Evolutionary conservation across 306 rosid genomes (phyloP), one percentile per base, ranked within the genome.

Genomic region (Vigna nakashimae): DNA sequence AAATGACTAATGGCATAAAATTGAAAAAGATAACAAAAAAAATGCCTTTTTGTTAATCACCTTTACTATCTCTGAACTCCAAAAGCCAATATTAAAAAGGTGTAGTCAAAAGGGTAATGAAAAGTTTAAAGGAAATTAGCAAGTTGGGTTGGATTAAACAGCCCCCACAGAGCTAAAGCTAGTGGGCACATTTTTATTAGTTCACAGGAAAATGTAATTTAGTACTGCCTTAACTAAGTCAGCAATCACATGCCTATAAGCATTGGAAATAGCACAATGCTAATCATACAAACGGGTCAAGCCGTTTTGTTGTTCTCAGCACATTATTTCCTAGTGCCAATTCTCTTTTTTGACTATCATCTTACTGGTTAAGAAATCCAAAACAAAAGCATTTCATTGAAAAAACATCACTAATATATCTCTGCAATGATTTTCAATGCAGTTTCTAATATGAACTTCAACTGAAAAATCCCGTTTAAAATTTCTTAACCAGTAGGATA

Each of bases 201-300:
- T 76, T 79, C 75, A 49, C 74, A 72, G 28, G 73, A 79, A 79
- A 65, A 18, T 20, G 70, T 65, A 14, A 52, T 66, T 57, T 49
- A 18, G 51, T 49, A 18, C 34, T 49, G 79, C 66, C 62, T 81
- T 87, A 79, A 83, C 79, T 87, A 58, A 73, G 78, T 59, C 79
- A 80, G 36, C 60, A 82, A 79, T 75, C 83, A 80, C 84, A 76
- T 88, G 95, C 82, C 83, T 84, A 88, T 74, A 75, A 78, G 75
- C 97, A 86, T 92, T 81, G 95, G 95, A 91, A 89, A 90, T 79
- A 84, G 65, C 95, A 86, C 79, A 84, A 26, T 56, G 74, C 86
- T 72, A 86, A 90, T 91, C 86, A 87, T 66, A 63, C 87, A 87
- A 84, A 77, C 82, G 65, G 88, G 88, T 86, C 91, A 88, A 85